Base-by-base conservation (phyloP, 805 yeast genomes). In the Cyberlindnera maclurae region DNA sequence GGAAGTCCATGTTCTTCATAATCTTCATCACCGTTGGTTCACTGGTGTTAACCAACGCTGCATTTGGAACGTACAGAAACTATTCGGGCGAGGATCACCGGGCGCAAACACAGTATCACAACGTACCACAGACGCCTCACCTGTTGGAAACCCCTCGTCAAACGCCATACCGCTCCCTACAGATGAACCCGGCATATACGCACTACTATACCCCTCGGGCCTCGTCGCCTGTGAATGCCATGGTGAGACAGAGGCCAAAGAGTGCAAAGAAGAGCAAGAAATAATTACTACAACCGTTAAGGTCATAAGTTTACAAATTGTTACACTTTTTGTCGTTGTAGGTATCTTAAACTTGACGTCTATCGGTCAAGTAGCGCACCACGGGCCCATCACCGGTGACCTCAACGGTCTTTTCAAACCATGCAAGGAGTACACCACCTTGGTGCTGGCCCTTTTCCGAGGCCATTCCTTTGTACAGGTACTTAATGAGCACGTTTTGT, bases 401-500 rank as follows among this genome's bases (percentile, higher is more conserved):
- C 44, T 82, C 94, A 28, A 86, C 79, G 15, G 90, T 75, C 63
- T 87, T 88, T 50, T 90, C 97, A 57, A 82, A 86, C 98, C 98
- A 93, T 26, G 82, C 76, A 51, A 93, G 73, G 50, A 93, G 61
- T 34, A 81, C 70, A 34, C 95, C 95, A 15, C 96, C 95, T 46
- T 81, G 87, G 52, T 82, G 84, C 47, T 86, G 85, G 10, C 93
- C 89, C 49, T 77, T 79, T 24, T 79, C 72, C 10, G 79, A 64
- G 33, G 79, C 67, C 95, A 93, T 87, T 24, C 87, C 87, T 54
- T 80, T 82, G 63, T 89, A 93, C 38, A 93, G 66, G 58, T 83
- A 85, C 59, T 93, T 93, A 33, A 88, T 69, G 54, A 93, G 73
- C 2, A 74, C 77, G 50, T 85, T 90, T 49, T 81, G 82, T 56